These are phyloP conservation scores for Amaranthus cruentus DNA, from an alignment of 148 eudicot genomes.

Conservation along the genomic window DNA sequence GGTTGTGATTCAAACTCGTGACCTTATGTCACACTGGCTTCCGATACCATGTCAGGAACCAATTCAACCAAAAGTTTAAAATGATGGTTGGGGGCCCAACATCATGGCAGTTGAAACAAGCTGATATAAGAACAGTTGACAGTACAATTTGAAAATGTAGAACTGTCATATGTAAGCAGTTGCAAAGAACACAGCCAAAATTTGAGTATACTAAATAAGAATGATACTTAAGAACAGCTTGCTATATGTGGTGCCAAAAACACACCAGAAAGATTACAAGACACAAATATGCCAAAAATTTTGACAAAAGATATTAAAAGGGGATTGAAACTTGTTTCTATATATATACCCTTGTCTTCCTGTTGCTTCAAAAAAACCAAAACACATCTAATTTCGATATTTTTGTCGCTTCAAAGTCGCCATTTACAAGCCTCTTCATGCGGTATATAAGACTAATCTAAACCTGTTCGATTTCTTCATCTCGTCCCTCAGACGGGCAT, in stretches of 20 bases:
- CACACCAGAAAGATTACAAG: conserved; percentile 19
- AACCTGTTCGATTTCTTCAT: conserved; percentile 44
- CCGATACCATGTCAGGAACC: too few relatives aligned
- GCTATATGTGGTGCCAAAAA: conserved; percentile 15
- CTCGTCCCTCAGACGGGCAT: conserved; percentile 57
- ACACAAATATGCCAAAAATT: conserved; percentile 16
- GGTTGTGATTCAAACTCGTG: too few relatives aligned
- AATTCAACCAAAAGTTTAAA: too few relatives aligned
- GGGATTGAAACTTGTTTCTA: conserved; percentile 14
- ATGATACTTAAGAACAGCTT: conserved; percentile 11
- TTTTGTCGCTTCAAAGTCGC: conserved; percentile 30
- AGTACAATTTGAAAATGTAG: conserved; percentile 4
- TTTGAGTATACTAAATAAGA: conserved; percentile 5
- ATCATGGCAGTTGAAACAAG: too few relatives aligned
- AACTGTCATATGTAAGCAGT: background rate
- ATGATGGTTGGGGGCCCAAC: too few relatives aligned
- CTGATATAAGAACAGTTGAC: background rate
- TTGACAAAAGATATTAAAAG: conserved; percentile 20
- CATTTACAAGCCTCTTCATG: conserved; percentile 23
- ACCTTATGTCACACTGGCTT: too few relatives aligned
- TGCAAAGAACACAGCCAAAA: conserved; percentile 8
- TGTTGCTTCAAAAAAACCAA: conserved; percentile 29
- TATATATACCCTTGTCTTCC: conserved; percentile 24
- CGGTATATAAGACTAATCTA: conserved; percentile 22
- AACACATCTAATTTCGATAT: conserved; percentile 31